Percentiles rank a stretch among this genome's conserved stretches.
Conservation (phyloP, 441 rosid species). For the Breynia disticha region DNA sequence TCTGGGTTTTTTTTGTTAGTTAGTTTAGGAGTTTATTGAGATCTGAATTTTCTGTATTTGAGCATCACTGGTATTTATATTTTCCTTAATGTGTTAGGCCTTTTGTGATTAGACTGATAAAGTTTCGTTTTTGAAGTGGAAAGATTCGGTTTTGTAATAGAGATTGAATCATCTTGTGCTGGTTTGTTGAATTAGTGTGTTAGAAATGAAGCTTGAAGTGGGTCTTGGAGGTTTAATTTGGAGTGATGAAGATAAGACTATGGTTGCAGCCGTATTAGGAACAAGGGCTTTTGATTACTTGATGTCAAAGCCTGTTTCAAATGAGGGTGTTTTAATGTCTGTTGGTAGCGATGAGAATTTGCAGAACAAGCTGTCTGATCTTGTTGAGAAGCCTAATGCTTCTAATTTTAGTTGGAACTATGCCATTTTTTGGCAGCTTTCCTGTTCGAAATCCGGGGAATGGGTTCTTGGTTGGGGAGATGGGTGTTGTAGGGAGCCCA, state of each 20-base stretch:
- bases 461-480: constrained; percentile 81
- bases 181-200: constrained; percentile 10
- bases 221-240: constrained; percentile 45
- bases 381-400: constrained; percentile 63
- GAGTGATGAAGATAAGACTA: constrained; percentile 64
- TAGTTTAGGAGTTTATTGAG: constrained; percentile 25
- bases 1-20: constrained; percentile 13
- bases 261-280: constrained; percentile 66
- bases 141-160: constrained; percentile 26
- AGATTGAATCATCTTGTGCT: constrained; percentile 12
- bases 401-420: constrained; percentile 85
- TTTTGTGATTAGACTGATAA: constrained; percentile 5
- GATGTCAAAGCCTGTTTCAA: constrained; percentile 51
- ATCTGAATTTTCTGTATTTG: constrained; percentile 36
- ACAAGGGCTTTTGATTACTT: constrained; percentile 66
- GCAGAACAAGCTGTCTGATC: constrained; percentile 78
- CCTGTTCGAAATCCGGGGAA: constrained; percentile 48
- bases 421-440: constrained; percentile 94
- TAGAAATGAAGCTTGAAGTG: constrained; percentile 40
- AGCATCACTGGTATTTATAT: constrained; percentile 13
- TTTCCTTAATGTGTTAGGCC: constrained; percentile 16
- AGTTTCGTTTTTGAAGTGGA: constrained; percentile 6
- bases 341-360: constrained; percentile 57
- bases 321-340: constrained; percentile 49
- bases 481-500: constrained; percentile 84